These are phyloP conservation scores for Umbellularia californica DNA, from an alignment of 164 flowering plant genomes.

Conservation along the genomic window DNA sequence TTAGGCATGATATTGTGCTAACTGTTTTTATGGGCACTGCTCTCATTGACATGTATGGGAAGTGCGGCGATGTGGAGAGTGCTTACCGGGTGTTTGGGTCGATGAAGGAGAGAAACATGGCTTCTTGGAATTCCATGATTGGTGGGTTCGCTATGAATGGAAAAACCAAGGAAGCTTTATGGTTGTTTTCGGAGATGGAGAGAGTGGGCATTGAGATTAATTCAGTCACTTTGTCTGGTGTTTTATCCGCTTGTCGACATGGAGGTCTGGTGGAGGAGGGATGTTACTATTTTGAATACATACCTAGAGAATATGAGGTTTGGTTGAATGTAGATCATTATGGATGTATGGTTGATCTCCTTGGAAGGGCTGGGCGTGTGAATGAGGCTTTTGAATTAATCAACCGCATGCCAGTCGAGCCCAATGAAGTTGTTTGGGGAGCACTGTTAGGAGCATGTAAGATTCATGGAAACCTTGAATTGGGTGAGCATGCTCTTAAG, in stretches of 20 bases:
- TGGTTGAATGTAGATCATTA: slow-evolving; percentile 13
- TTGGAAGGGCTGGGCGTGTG: slow-evolving; percentile 24
- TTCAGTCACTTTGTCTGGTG: slow-evolving; percentile 31
- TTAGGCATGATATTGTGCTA: slow-evolving; percentile 4
- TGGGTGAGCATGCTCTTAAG: slow-evolving; percentile 23
- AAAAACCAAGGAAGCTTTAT: slow-evolving; percentile 2
- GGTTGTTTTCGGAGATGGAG: slow-evolving; percentile 5
- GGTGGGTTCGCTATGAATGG: slow-evolving; percentile 13
- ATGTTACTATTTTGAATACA: slow-evolving; percentile 16
- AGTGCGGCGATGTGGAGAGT: slow-evolving; percentile 23
- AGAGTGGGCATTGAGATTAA: slow-evolving; percentile 18
- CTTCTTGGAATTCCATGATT: slow-evolving; percentile 17
- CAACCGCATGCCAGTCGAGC: slow-evolving; percentile 28
- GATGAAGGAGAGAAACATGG: slow-evolving; percentile 16
- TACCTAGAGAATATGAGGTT: slow-evolving; percentile 22
- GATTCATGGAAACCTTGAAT: slow-evolving; percentile 22
- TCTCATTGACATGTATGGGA: slow-evolving; percentile 11
- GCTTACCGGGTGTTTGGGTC: slow-evolving; percentile 19
- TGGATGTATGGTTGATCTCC: slow-evolving; percentile 31
- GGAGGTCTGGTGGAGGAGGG: slow-evolving; percentile 24
- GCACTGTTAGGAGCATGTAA: slow-evolving; percentile 26
- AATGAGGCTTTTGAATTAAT: slow-evolving; percentile 25
- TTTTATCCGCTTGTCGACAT: slow-evolving; percentile 28
- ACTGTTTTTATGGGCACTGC: slow-evolving; percentile 11
- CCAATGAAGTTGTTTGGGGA: slow-evolving; percentile 24